Evolutionary conservation across 805 yeast species (phyloP).

Genomic region (Suhomyces prunicola): DNA sequence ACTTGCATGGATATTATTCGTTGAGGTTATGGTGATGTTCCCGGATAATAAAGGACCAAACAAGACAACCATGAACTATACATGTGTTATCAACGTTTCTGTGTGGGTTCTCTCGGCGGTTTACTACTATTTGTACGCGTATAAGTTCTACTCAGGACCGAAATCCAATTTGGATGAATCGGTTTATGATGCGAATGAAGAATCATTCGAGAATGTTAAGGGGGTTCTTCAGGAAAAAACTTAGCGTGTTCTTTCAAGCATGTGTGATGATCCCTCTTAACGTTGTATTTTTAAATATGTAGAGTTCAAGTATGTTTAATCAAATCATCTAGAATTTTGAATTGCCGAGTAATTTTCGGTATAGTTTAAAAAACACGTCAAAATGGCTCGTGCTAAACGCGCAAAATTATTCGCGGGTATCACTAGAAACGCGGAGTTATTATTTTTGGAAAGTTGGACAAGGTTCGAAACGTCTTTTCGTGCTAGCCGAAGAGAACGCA

Average conservation of each 20-base stretch:
- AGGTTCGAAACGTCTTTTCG: not conserved
- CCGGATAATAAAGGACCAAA: conserved; percentile 47
- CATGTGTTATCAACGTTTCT: conserved; percentile 60
- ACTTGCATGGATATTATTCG: conserved; percentile 48
- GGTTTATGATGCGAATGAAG: not conserved
- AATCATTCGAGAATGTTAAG: not conserved
- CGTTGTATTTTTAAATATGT: not conserved
- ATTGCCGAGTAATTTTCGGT: not conserved
- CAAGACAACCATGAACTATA: conserved; percentile 61
- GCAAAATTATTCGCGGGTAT: not conserved
- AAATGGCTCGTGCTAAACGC: not conserved
- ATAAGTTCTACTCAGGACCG: conserved; percentile 59
- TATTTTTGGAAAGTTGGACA: not conserved
- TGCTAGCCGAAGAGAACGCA: no score
- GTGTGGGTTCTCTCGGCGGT: conserved; percentile 52
- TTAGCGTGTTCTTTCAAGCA: not conserved
- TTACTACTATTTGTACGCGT: conserved; percentile 53
- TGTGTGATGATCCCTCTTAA: not conserved
- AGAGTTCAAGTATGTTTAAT: not conserved
- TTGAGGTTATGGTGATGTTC: conserved; percentile 58
- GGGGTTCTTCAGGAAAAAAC: not conserved
- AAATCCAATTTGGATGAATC: conserved; percentile 10
- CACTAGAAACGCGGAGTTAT: not conserved
- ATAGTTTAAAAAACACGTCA: not conserved
- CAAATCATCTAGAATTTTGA: not conserved